phyloP scores from a whole-genome alignment of 208 protist genomes.

The Leishmania turanica region DNA sequence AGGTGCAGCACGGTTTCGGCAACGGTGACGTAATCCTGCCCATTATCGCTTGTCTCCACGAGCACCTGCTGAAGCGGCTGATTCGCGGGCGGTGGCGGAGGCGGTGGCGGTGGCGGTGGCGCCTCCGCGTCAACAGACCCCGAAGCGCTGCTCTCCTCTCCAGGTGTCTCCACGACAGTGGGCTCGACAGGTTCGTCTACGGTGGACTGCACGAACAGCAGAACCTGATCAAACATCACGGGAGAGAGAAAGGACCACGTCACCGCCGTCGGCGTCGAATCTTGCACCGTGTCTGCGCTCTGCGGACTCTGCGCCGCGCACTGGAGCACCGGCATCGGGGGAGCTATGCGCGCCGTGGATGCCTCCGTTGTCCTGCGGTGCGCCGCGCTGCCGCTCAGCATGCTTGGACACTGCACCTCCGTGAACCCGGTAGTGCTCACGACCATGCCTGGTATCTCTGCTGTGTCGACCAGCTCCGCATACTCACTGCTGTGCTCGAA shows the following conservation, averaged over 20 bases:
- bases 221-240: conserved; percentile 19
- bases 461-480: conserved; percentile 27
- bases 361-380: neutral
- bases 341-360: neutral
- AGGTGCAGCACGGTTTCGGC: conserved; percentile 10
- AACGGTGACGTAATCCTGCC: conserved; percentile 63
- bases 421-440: conserved; percentile 46
- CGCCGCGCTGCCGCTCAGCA: conserved; percentile 20
- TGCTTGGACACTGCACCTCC: conserved; percentile 31
- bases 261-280: neutral
- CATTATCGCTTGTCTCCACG: conserved; percentile 82
- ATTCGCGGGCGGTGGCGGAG: neutral
- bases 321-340: conserved; percentile 21
- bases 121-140: neutral
- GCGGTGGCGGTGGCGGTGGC: neutral
- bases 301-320: neutral
- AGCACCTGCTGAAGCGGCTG: conserved; percentile 24
- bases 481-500: conserved; percentile 36
- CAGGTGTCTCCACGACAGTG: neutral
- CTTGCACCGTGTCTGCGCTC: no score
- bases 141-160: neutral
- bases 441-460: conserved; percentile 28
- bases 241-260: conserved; percentile 33
- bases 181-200: no score
- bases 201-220: conserved; percentile 17